A percentile compares a stretch with the other conserved stretches of the same genome.
Evolutionary conservation across 805 yeast genomes (phyloP).

Genomic region (Nakazawaea molendinolei): DNA sequence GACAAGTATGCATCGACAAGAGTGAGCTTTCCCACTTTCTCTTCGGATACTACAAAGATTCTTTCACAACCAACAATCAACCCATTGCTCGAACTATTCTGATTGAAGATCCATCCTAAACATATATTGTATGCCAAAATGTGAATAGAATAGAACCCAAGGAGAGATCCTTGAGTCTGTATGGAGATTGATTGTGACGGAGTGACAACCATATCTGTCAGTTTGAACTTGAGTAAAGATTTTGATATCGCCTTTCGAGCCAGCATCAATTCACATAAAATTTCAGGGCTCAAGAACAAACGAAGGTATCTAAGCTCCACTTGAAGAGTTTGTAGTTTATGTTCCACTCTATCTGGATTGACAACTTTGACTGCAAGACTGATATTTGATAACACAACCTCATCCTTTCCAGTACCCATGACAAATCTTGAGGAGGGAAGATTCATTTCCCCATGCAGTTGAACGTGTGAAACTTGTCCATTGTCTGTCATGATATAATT

Average conservation of each 20-base stretch:
- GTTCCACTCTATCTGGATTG: conserved; percentile 27
- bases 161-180: conserved; percentile 14
- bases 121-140: conserved; percentile 61
- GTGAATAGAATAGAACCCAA: conserved; percentile 45
- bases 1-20: conserved; percentile 65
- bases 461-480: conserved; percentile 16
- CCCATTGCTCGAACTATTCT: conserved; percentile 49
- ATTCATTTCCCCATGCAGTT: conserved; percentile 30
- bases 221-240: not conserved
- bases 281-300: conserved; percentile 47
- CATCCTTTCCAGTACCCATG: conserved; percentile 31
- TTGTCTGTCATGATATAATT: conserved; percentile 20
- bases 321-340: conserved; percentile 39
- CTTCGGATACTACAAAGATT: conserved; percentile 59
- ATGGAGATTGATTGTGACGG: conserved; percentile 11
- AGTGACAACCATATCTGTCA: conserved; percentile 6
- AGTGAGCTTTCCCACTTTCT: conserved; percentile 58
- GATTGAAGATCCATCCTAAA: conserved; percentile 65
- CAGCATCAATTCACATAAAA: conserved; percentile 34
- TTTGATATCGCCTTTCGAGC: conserved; percentile 22
- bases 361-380: conserved; percentile 35
- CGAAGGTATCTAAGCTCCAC: conserved; percentile 55
- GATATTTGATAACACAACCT: conserved; percentile 39
- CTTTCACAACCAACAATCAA: conserved; percentile 73
- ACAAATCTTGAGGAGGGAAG: conserved; percentile 37